phyloP scores from a whole-genome alignment of 352 stramenopile genomes.

The Saprolegnia diclina region DNA sequence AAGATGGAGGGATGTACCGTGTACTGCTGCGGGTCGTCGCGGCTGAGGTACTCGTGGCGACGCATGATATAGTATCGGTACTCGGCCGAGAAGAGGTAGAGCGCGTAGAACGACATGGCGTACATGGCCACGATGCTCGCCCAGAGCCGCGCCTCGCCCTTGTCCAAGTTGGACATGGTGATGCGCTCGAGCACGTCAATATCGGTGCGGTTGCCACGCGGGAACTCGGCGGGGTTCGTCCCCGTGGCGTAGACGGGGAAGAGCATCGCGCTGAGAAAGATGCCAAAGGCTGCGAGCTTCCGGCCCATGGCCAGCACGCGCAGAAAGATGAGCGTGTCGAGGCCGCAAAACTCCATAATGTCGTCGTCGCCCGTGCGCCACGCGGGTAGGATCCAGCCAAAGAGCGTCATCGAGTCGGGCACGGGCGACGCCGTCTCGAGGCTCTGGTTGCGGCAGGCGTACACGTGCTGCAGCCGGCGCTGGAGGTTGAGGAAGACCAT shows the following conservation, averaged over 20 bases:
- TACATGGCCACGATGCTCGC: constrained; percentile 48
- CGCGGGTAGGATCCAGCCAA: constrained; percentile 47
- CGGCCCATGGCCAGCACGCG: constrained; percentile 60
- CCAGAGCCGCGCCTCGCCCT: constrained; percentile 52
- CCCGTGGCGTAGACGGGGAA: constrained; percentile 66
- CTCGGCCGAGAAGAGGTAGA: constrained; percentile 53
- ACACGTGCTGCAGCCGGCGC: constrained; percentile 44
- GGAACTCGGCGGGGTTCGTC: constrained; percentile 28
- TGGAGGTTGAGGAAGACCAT: constrained; percentile 60
- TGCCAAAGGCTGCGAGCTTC: constrained; percentile 54
- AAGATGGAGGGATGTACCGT: constrained; percentile 33
- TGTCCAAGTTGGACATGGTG: constrained; percentile 69
- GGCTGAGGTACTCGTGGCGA: constrained; percentile 54
- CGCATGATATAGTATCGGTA: constrained; percentile 55
- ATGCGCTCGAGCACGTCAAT: constrained; percentile 57
- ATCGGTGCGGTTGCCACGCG: constrained; percentile 20
- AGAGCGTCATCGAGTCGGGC: constrained; percentile 34
- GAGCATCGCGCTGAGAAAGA: constrained; percentile 49
- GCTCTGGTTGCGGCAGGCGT: constrained; percentile 44
- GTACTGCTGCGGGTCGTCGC: constrained; percentile 58
- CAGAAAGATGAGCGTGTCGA: constrained; percentile 71
- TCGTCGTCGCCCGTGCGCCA: constrained; percentile 55
- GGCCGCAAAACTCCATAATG: constrained; percentile 57
- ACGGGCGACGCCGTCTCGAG: constrained; percentile 35
- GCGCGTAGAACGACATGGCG: constrained; percentile 46